Percentiles rank a stretch among this genome's conserved stretches.
Conservation (phyloP, 1,284 basidiomycete genomes). For the Crepidotus sp. region DNA sequence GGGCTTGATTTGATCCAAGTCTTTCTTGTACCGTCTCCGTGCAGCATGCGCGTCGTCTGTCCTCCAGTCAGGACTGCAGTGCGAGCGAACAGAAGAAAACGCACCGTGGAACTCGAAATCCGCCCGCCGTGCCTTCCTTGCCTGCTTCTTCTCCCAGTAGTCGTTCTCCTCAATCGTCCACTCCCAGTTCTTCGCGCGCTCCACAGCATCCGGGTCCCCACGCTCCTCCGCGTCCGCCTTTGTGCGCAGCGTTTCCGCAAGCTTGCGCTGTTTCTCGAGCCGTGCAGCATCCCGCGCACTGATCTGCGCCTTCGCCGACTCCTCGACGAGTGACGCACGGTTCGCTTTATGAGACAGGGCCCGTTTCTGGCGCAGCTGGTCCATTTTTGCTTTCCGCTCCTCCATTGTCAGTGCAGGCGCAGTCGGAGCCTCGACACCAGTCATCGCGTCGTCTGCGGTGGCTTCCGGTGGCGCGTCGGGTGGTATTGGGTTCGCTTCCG, state of each 20-base stretch:
- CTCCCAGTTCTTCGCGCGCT: constrained; percentile 84
- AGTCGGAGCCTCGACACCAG: neutral
- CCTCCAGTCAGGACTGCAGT: neutral
- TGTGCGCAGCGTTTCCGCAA: constrained; percentile 80
- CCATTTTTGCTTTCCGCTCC: constrained; percentile 71
- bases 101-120: constrained; percentile 44
- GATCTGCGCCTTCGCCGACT: constrained; percentile 67
- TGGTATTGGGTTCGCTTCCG: neutral
- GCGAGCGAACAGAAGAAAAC: constrained; percentile 7
- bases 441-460: constrained; percentile 10
- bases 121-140: constrained; percentile 43
- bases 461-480: constrained; percentile 7
- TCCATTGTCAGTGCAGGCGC: constrained; percentile 43
- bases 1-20: constrained; percentile 79
- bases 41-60: constrained; percentile 87
- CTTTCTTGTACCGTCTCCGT: constrained; percentile 84
- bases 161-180: constrained; percentile 95
- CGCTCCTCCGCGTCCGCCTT: constrained; percentile 84
- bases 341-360: constrained; percentile 74
- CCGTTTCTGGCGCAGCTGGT: constrained; percentile 59
- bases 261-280: constrained; percentile 77
- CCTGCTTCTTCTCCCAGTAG: constrained; percentile 83
- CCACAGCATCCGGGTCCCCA: constrained; percentile 57
- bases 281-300: constrained; percentile 72
- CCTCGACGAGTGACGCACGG: constrained; percentile 74